Evolutionary conservation across 2,329 filamentous ascomycete species (phyloP).

Genomic region (Aspergillus thermomutatus): DNA sequence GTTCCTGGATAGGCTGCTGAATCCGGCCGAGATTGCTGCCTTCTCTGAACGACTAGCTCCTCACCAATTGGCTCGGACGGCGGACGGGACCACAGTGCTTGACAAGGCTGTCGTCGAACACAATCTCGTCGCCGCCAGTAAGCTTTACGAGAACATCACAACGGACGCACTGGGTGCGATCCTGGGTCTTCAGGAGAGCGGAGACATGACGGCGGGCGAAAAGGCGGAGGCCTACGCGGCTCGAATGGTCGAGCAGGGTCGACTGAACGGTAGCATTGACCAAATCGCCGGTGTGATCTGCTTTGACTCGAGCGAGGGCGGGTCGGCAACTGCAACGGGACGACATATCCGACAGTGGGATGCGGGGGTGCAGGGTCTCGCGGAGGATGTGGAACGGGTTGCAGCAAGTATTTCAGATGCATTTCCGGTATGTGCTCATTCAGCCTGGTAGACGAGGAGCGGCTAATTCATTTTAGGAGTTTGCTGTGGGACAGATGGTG

Average conservation of each 20-base stretch:
- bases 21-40: conserved; percentile 75
- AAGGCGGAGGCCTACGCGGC: conserved; percentile 90
- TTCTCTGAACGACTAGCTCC: conserved; percentile 78
- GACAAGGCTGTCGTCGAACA: conserved; percentile 94
- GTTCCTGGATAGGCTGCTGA: conserved; percentile 83
- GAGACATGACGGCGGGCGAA: conserved; percentile 52
- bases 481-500: conserved; percentile 34
- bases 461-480: conserved; percentile 22
- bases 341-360: conserved; percentile 84
- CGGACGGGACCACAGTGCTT: conserved; percentile 88
- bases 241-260: conserved; percentile 91
- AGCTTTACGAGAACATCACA: conserved; percentile 72
- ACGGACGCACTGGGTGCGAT: conserved; percentile 73
- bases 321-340: conserved; percentile 60
- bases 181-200: conserved; percentile 63
- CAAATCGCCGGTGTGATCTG: conserved; percentile 86
- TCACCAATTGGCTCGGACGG: conserved; percentile 85
- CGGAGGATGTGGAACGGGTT: conserved; percentile 86
- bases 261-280: conserved; percentile 84
- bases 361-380: conserved; percentile 76
- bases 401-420: conserved; percentile 76
- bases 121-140: conserved; percentile 83
- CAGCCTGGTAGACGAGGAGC: background rate
- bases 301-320: conserved; percentile 72
- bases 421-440: conserved; percentile 61